Base-by-base conservation (phyloP, 768 basidiomycete species). In the Lactifluus piperatus region DNA sequence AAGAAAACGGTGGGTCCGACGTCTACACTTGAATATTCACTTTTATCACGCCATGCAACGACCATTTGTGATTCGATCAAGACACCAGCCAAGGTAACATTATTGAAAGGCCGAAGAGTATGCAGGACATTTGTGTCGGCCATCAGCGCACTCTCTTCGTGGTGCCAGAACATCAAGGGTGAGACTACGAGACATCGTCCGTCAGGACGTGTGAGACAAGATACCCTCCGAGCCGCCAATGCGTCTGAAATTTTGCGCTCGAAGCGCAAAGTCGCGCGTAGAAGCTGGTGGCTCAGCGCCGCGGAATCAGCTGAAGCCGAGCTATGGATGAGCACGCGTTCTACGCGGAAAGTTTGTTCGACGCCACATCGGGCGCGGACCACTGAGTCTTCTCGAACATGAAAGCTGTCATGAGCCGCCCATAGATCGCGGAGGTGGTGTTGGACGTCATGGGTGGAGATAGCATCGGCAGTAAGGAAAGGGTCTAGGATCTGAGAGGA, bases 31-130 rank as follows among this genome's bases (percentile, higher is more conserved):
- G 70, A 52, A 57, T 77, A 76, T 48, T 77, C 78, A 54, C 85
- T 81, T 50, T 75, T 75, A 24, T 80, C 82, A 57, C 86, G 76
- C 20, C 87, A 84, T 8, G 88, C 87, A 37, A 93, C 72, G 30
- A 91, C 86, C 85, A 91, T 91, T 45, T 81, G 76, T 2, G 85
- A 80, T 10, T 82, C 84, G 48, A 92, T 71, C 22, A 80, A 76
- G 29, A 92, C 77, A 27, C 83, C 85, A 49, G 78, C 76, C n/a
- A 83, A 66, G 20, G 85, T 78, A 29, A 81, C 70, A 64, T 86
- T 86, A 41, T 75, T 71, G 37, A 73, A 72, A 43, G 71, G 57
- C 59, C 76, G 79, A 59, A 92, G 73, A 1, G 86, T 83, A 51
- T 80, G 76, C 54, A 83, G 70, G 29, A 91, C 75, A 65, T 83